These are phyloP conservation scores for Boletus barrowsii DNA, from an alignment of 768 basidiomycete species.

Conservation along the genomic window DNA sequence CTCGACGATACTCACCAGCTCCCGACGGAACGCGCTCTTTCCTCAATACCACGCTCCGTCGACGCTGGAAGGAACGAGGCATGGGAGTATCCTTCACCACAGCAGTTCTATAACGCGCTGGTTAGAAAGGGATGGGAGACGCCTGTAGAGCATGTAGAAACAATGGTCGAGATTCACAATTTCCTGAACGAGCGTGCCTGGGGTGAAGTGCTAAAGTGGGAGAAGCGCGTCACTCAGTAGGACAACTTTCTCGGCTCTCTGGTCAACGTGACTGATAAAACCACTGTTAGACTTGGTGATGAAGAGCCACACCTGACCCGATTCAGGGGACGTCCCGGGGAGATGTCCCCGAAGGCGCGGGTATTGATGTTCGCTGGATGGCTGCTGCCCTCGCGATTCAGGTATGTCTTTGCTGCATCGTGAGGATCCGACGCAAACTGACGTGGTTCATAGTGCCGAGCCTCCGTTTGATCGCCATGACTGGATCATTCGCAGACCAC, in stretches of 20 bases:
- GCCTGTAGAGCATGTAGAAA: constrained; percentile 92
- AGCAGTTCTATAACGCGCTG: constrained; percentile 97
- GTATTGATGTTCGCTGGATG: constrained; percentile 84
- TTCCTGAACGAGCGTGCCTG: constrained; percentile 97
- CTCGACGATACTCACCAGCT: constrained; percentile 54
- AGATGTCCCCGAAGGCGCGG: constrained; percentile 92
- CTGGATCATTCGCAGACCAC: constrained; percentile 86
- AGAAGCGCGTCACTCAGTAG: constrained; percentile 49
- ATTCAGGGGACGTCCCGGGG: constrained; percentile 89
- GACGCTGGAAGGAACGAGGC: constrained; percentile 28
- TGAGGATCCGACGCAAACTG: neutral
- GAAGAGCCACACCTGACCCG: constrained; percentile 72
- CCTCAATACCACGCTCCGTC: constrained; percentile 78
- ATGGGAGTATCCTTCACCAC: constrained; percentile 97
- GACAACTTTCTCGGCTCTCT: neutral
- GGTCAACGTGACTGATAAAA: neutral
- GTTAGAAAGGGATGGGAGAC: constrained; percentile 97
- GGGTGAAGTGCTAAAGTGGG: constrained; percentile 93
- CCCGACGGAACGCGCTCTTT: constrained; percentile 71
- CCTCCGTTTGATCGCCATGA: constrained; percentile 98
- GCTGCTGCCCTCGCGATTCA: constrained; percentile 87
- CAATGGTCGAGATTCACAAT: constrained; percentile 98
- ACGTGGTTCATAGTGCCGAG: constrained; percentile 54
- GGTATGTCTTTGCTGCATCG: constrained; percentile 46
- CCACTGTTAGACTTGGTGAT: constrained; percentile 41